Evolutionary conservation across 495 filamentous ascomycete genomes (phyloP).

Genomic region (Neurospora sp.): DNA sequence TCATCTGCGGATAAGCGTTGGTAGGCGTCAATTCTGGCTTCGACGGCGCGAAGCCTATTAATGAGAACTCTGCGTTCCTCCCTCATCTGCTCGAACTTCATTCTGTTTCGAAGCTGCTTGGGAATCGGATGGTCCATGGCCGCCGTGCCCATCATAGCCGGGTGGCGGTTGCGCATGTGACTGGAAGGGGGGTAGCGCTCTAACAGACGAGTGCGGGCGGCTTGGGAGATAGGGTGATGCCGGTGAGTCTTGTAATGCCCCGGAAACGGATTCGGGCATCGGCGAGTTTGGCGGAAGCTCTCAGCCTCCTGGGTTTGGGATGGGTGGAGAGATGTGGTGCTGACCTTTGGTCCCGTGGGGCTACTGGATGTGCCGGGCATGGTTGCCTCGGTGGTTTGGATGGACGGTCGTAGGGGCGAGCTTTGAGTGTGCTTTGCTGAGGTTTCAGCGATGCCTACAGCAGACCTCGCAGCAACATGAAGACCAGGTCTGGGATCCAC

Average conservation of each 20-base stretch:
- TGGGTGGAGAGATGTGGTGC: not conserved
- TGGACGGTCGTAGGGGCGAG: not conserved
- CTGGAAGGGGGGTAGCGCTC: not conserved
- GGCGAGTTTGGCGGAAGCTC: not conserved
- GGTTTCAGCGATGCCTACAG: not conserved
- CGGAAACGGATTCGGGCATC: not conserved
- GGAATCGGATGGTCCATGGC: not conserved
- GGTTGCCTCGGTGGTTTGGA: not conserved
- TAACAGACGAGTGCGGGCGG: not conserved
- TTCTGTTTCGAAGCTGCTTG: not conserved
- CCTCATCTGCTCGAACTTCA: not conserved
- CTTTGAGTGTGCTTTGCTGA: not conserved
- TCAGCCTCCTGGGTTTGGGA: not conserved
- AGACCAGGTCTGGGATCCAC: not conserved
- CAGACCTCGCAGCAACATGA: not conserved
- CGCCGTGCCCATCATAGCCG: not conserved
- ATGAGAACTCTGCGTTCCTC: not conserved
- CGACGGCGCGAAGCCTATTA: not conserved
- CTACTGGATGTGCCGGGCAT: not conserved
- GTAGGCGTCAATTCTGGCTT: no score
- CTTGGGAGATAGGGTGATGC: not conserved
- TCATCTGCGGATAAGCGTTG: not conserved
- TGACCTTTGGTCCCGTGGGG: not conserved
- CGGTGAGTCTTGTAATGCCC: not conserved
- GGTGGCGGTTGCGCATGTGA: not conserved